These are phyloP conservation scores for Salix koriyanagi DNA, from an alignment of 345 rosid species.

Conservation along the genomic window DNA sequence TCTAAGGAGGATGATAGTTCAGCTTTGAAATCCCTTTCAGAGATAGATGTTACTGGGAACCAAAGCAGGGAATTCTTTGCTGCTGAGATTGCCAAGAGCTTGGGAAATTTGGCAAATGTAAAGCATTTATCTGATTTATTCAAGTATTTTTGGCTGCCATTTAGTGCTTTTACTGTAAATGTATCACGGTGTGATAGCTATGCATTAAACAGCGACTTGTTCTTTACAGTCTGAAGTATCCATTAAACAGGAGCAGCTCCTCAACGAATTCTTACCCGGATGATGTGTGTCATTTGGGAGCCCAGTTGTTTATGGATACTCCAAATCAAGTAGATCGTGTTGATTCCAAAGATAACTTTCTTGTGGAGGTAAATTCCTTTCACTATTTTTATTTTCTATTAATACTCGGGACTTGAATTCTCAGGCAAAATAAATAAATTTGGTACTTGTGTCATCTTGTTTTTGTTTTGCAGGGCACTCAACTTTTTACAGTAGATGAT, in stretches of 20 bases:
- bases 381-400: constrained; percentile 5
- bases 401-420: constrained; percentile 8
- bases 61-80: constrained; percentile 61
- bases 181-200: not conserved
- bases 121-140: constrained; percentile 20
- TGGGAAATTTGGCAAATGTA: constrained; percentile 58
- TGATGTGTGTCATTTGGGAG: constrained; percentile 75
- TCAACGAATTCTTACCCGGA: constrained; percentile 80
- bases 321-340: constrained; percentile 36
- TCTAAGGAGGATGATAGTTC: constrained; percentile 63
- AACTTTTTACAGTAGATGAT: constrained; percentile 45
- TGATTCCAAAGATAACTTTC: constrained; percentile 29
- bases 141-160: not conserved
- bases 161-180: not conserved
- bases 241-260: constrained; percentile 48
- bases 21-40: constrained; percentile 57
- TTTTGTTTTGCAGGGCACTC: constrained; percentile 36
- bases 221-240: constrained; percentile 56
- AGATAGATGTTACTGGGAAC: constrained; percentile 44
- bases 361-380: constrained; percentile 33
- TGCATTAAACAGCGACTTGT: constrained; percentile 17
- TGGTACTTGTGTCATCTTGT: constrained; percentile 9
- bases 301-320: constrained; percentile 48
- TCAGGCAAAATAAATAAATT: not conserved
- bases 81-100: constrained; percentile 64